Base-by-base conservation (phyloP, 768 basidiomycete species). In the Russula sp. region DNA sequence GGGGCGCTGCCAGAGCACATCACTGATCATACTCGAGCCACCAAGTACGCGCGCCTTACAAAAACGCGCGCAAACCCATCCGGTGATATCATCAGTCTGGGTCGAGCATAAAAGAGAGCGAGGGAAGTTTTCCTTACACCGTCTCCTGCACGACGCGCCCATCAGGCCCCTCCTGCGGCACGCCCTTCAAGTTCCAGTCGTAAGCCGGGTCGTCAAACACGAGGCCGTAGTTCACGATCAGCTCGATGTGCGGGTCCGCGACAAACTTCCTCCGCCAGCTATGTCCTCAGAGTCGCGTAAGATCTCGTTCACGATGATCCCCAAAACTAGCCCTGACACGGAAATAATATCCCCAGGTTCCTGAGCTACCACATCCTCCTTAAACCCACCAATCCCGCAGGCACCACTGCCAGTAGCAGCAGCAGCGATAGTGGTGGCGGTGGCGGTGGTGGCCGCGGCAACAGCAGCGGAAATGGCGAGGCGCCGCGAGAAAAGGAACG, bases 281-380 rank as follows among this genome's bases (percentile, higher is more conserved):
- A 89, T 83, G 83, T 82, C 44, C 80, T 94, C 51, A 85, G 92
- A 63, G 87, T 89, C 76, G 88, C 89, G 92, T 94, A 73, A 79
- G 89, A 50, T 45, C 57, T 52, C 61, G 70, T 68, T 27, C 27
- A 27, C 27, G 27, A 27, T 27, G 27, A 27, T 3, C 27, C 27
- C 27, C 1, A 27, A 2, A 27, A 27, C 27, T 27, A 27, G 27
- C 27, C 27, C 27, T 27, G 27, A 27, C 27, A 27, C 27, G 27
- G 27, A 27, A 27, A 27, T 27, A 3, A 40, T 65, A 62, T 44
- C 31, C 5, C 18, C 71, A 94, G 92, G 47, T 80, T 89, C 65
- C 75, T 94, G 62, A 82, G 84, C 75, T 83, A 92, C 72, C 77
- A 89, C 66, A 78, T 86, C 71, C 79, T 82, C 54, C 86, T 84